A percentile compares a stretch with the other conserved stretches of the same genome.
phyloP scores from a whole-genome alignment of 768 basidiomycete genomes.

The Ramaria sp. region DNA sequence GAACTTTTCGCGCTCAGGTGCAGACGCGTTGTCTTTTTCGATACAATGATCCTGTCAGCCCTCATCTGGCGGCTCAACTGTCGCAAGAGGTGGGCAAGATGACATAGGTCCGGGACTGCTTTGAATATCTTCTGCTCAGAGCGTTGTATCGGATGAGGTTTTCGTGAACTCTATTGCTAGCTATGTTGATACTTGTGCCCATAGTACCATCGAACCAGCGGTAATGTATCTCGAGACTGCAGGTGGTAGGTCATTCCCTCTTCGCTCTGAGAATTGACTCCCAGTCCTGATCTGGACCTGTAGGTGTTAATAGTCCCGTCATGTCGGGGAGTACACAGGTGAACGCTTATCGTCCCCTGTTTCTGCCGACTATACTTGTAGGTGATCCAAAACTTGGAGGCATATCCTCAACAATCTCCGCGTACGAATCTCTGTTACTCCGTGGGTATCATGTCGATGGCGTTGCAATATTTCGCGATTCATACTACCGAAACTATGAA shows the following conservation, averaged over 20 bases:
- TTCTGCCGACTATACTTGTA: constrained; percentile 78
- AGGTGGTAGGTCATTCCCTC: constrained; percentile 59
- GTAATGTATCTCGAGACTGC: constrained; percentile 90
- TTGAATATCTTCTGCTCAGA: constrained; percentile 11
- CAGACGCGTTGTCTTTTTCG: constrained; percentile 66
- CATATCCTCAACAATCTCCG: constrained; percentile 84
- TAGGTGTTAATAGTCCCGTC: constrained; percentile 89
- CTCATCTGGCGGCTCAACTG: constrained; percentile 69
- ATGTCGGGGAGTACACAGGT: constrained; percentile 74
- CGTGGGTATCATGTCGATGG: constrained; percentile 85
- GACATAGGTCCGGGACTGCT: background rate
- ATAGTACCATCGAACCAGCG: constrained; percentile 18
- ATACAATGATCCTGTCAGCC: constrained; percentile 85
- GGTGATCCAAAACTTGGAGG: constrained; percentile 88
- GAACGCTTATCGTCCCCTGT: constrained; percentile 77
- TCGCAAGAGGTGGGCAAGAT: constrained; percentile 18
- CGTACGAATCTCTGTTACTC: constrained; percentile 85
- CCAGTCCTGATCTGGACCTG: background rate
- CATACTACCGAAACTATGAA: constrained; percentile 80
- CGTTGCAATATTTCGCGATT: constrained; percentile 72
- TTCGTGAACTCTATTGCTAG: constrained; percentile 54
- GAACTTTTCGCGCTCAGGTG: constrained; percentile 20
- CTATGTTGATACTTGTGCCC: constrained; percentile 48
- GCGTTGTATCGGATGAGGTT: constrained; percentile 53
- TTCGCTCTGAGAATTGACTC: background rate